Evolutionary conservation across 345 rosid species (phyloP).

Genomic region (Abelmoschus esculentus): DNA sequence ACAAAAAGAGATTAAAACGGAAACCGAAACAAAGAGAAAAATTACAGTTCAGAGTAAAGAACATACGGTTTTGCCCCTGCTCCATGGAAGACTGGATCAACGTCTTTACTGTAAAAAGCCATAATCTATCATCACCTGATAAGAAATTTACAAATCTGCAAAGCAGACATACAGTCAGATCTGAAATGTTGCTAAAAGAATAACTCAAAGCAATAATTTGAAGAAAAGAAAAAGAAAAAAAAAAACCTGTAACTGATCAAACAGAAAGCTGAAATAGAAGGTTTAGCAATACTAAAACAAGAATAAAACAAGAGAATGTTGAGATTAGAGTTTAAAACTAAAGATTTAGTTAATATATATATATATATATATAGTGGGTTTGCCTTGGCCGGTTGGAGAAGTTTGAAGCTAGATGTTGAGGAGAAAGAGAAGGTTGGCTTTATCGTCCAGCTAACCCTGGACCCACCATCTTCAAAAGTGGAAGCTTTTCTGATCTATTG

Average conservation of each 20-base stretch:
- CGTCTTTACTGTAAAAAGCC: conserved; percentile 36
- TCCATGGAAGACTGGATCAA: conserved; percentile 47
- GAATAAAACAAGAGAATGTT: conserved; percentile 3
- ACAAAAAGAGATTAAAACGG: background rate
- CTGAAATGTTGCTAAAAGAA: background rate
- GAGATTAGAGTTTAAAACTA: background rate
- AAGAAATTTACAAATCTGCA: conserved; percentile 9
- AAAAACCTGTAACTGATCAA: background rate
- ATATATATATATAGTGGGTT: background rate
- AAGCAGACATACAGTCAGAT: background rate
- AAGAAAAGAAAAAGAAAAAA: too few species aligned
- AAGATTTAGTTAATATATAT: background rate
- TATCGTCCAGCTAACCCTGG: background rate
- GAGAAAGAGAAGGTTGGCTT: background rate
- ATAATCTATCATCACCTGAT: conserved; percentile 25
- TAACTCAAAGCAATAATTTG: background rate
- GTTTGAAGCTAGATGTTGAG: background rate
- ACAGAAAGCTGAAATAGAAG: background rate
- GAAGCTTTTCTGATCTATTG: background rate
- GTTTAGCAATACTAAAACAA: too few species aligned
- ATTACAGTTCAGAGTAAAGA: background rate
- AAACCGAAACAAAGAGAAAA: background rate
- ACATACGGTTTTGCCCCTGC: conserved; percentile 59
- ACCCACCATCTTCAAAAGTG: conserved; percentile 6
- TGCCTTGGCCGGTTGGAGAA: background rate